Conservation (phyloP, 352 stramenopile genomes). For the Globisporangium middletonii region DNA sequence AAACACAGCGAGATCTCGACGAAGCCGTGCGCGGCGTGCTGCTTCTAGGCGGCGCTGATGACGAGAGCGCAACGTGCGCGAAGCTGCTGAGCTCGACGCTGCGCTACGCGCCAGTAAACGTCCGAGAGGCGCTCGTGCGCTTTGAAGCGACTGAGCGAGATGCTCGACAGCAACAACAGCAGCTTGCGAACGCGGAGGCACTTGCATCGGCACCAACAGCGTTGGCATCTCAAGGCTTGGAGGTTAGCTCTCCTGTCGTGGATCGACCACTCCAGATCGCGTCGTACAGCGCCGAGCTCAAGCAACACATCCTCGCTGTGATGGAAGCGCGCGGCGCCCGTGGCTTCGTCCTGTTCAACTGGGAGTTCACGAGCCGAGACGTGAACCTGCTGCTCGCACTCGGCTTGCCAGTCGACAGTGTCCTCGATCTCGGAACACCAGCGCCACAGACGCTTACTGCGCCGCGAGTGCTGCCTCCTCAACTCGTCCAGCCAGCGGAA, state of each 20-base stretch:
- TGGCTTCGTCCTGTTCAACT: constrained; percentile 58
- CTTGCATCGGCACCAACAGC: not conserved
- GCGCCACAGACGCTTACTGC: not conserved
- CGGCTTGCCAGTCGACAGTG: constrained; percentile 43
- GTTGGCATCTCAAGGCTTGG: no score
- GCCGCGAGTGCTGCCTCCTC: not conserved
- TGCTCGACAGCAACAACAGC: constrained; percentile 14
- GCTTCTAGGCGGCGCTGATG: constrained; percentile 32
- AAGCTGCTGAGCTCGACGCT: constrained; percentile 29
- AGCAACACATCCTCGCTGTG: constrained; percentile 6
- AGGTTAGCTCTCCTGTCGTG: no score
- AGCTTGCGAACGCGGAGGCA: not conserved
- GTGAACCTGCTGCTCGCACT: constrained; percentile 38
- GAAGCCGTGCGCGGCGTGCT: constrained; percentile 45
- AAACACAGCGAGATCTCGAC: constrained; percentile 28
- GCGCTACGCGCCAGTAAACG: constrained; percentile 38
- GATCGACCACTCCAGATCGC: constrained; percentile 12
- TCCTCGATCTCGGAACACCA: constrained; percentile 43
- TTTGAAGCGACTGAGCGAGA: constrained; percentile 7
- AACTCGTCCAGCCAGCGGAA: not conserved
- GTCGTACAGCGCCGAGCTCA: constrained; percentile 15
- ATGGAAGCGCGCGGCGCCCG: constrained; percentile 18
- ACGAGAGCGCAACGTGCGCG: constrained; percentile 34
- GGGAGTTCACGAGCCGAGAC: constrained; percentile 35
- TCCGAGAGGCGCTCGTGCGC: constrained; percentile 20